Evolutionary conservation across 352 stramenopile species (phyloP).

Genomic region (Pelagophyceae sp.): DNA sequence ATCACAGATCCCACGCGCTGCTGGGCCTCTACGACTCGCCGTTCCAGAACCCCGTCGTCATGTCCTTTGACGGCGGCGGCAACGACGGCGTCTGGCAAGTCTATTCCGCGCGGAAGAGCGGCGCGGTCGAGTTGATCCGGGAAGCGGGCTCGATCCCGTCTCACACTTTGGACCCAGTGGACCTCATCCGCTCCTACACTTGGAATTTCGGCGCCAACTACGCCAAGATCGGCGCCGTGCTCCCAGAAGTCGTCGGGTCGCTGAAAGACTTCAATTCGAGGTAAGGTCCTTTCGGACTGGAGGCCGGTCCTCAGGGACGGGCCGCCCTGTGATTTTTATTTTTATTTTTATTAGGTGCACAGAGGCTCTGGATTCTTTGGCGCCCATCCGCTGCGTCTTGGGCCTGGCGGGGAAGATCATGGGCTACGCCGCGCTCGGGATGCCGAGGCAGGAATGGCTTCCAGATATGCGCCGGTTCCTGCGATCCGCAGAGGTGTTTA

Average conservation of each 20-base stretch:
- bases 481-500: not conserved
- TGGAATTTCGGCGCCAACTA: not conserved
- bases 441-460: not conserved
- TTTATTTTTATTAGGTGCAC: too few relatives aligned
- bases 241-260: not conserved
- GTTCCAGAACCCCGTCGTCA: not conserved
- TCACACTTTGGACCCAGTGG: too few relatives aligned
- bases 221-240: not conserved
- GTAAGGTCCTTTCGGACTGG: too few relatives aligned
- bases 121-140: too few relatives aligned
- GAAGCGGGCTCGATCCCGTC: too few relatives aligned
- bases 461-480: not conserved
- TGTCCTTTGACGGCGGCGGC: slow-evolving; percentile 6
- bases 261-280: not conserved
- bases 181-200: too few relatives aligned
- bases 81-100: slow-evolving; percentile 1
- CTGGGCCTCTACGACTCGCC: not conserved
- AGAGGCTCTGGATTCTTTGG: not conserved
- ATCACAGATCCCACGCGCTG: not conserved
- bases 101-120: not conserved
- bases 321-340: too few relatives aligned
- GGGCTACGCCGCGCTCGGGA: slow-evolving; percentile 20
- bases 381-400: not conserved
- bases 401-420: slow-evolving; percentile 19
- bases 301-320: too few relatives aligned